Conservation (phyloP, 805 yeast genomes). For the Candida chilensis region DNA sequence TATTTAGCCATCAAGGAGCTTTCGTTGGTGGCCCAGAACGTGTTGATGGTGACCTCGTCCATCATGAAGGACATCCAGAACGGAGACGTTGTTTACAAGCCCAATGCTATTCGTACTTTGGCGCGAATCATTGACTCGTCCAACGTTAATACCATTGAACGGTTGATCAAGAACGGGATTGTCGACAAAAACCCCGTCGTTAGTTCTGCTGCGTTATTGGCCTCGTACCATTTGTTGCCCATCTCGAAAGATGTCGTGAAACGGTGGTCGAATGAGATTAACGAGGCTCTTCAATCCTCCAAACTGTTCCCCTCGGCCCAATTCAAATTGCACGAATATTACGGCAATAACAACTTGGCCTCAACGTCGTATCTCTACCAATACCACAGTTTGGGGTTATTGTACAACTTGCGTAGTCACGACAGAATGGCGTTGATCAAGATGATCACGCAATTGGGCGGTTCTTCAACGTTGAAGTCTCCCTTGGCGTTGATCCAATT, state of each 20-base stretch:
- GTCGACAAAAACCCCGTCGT: conserved; percentile 85
- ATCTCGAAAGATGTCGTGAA: conserved; percentile 87
- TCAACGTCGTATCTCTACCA: conserved; percentile 77
- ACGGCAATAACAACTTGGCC: conserved; percentile 46
- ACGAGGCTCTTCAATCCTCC: conserved; percentile 71
- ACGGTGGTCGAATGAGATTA: conserved; percentile 90
- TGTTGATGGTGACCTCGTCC: conserved; percentile 94
- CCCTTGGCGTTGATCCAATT: conserved; percentile 82
- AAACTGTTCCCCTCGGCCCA: conserved; percentile 43
- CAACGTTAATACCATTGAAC: conserved; percentile 88
- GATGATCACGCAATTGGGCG: conserved; percentile 69
- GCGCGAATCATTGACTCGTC: conserved; percentile 83
- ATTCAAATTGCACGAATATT: conserved; percentile 45
- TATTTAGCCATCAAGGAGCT: conserved; percentile 92
- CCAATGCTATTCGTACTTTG: conserved; percentile 90
- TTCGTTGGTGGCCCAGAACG: conserved; percentile 77
- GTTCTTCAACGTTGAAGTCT: conserved; percentile 51
- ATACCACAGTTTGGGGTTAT: conserved; percentile 89
- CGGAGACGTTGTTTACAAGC: conserved; percentile 78
- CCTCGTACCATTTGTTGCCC: conserved; percentile 84
- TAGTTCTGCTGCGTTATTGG: conserved; percentile 88
- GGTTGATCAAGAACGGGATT: conserved; percentile 84
- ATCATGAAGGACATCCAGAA: conserved; percentile 97
- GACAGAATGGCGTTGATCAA: conserved; percentile 93
- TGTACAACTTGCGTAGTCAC: conserved; percentile 80